phyloP scores from a whole-genome alignment of 495 filamentous ascomycete genomes.

The Podospora pseudopauciseta region DNA sequence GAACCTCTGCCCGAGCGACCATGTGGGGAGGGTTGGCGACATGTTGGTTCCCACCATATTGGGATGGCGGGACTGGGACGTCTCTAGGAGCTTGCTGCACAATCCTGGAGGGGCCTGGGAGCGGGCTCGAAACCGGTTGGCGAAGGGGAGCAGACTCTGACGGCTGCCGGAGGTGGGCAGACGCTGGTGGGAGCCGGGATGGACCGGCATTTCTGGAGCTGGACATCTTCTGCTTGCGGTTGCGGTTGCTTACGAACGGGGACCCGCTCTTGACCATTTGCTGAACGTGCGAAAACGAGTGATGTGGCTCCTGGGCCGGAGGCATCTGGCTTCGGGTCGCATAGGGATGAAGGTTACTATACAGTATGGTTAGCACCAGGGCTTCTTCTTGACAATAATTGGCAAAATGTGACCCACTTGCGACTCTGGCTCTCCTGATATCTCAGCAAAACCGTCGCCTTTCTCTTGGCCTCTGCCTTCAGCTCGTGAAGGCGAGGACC shows the following conservation, averaged over 20 bases:
- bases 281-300: background rate
- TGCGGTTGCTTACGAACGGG: background rate
- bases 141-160: too few species aligned
- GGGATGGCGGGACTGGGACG: too few species aligned
- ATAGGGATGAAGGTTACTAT: background rate
- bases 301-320: background rate
- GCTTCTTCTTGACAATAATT: background rate
- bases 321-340: background rate
- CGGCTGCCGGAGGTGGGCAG: too few species aligned
- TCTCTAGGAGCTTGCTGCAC: background rate
- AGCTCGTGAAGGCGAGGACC: constrained; percentile 23
- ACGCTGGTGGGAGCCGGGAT: background rate
- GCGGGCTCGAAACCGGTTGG: too few species aligned
- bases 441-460: constrained; percentile 7
- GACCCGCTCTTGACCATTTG: background rate
- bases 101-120: background rate
- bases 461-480: background rate
- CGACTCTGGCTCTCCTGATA: background rate
- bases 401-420: background rate
- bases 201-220: background rate
- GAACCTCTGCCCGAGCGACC: background rate
- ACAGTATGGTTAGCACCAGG: background rate
- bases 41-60: background rate
- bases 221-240: background rate
- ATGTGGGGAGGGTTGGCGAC: background rate